Evolutionary conservation across 495 filamentous ascomycete genomes (phyloP), one percentile per base, ranked within the genome.

Genomic region (Neurospora tetrasperma): DNA sequence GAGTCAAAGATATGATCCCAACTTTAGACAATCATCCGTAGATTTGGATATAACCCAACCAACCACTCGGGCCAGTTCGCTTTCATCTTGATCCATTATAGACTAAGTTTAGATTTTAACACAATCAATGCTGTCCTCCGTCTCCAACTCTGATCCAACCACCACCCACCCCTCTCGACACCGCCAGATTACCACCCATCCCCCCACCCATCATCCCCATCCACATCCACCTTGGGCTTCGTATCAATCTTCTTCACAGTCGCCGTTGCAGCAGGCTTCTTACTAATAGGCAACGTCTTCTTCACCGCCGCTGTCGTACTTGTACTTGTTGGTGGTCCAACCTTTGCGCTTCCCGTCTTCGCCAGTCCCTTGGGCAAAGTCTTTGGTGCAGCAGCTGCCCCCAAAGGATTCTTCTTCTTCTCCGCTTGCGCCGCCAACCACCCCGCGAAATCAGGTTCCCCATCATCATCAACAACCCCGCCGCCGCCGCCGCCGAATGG

Each of bases 391-490:
- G 88, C 35, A 38, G 35, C 35, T 0, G 35, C 4, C 4, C 35
- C 86, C 1, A 76, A 75, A 5, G 76, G 78, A 2, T 82, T 79
- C 62, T 84, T 82, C 81, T 95, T 97, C 74, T 91, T 87, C 75
- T 91, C 83, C 23, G 89, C 87, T 81, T 97, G 94, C 18, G 93
- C 93, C 11, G 92, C 93, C 59, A 97, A 80, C 94, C 94, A 97
- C 6, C 93, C 93, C 23, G 94, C 94, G 81, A 98, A 98, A 79
- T 98, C 94, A 2, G 94, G 94, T 77, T 98, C 35, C 1, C 35
- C 94, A 3, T 90, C 90, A 41, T 90, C 89, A 77, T 38, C 35
- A 38, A 3, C 35, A 4, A 38, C 35, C 35, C 35, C 35, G 35
- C 27, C 27, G 27, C 3, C 35, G 35, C 35, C 4, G 35, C 4